Percentiles rank a stretch among this genome's conserved stretches.
Conservation (phyloP, 306 rosid species). For the Carpinus viminea region DNA sequence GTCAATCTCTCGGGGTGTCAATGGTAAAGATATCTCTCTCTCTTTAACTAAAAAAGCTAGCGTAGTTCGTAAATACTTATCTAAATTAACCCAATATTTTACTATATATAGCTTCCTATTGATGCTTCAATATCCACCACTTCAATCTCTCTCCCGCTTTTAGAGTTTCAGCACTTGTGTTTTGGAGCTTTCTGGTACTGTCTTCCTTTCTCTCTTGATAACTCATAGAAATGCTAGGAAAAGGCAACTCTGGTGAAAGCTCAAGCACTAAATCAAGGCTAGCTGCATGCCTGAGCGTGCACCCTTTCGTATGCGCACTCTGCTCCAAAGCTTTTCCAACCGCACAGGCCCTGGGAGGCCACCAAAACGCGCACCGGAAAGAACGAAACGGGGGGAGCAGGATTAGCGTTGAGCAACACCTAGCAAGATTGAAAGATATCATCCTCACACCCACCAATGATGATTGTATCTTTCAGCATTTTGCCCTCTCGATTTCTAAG, state of each 20-base stretch:
- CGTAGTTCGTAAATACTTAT: background rate
- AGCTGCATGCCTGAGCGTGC: constrained; percentile 1
- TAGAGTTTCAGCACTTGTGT: background rate
- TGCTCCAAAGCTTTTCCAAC: constrained; percentile 22
- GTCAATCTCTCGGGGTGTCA: background rate
- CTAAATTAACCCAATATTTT: background rate
- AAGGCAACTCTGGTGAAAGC: constrained; percentile 15
- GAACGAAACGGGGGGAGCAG: background rate
- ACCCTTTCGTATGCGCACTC: constrained; percentile 13
- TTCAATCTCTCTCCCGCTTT: background rate
- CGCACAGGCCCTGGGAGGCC: constrained; percentile 37
- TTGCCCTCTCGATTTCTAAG: background rate
- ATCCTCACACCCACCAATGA: background rate
- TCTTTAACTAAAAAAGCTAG: background rate
- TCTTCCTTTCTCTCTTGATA: background rate
- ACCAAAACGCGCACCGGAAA: constrained; percentile 40
- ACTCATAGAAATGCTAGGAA: background rate
- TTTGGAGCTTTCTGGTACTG: background rate
- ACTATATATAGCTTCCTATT: background rate
- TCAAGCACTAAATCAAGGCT: background rate
- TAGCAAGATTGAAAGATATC: background rate
- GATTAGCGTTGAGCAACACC: background rate
- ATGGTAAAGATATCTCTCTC: background rate
- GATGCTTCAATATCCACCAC: background rate
- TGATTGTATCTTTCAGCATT: background rate